These are phyloP conservation scores for Eragrostis tef DNA, from an alignment of 202 grass and related monocot genomes.

Conservation along the genomic window DNA sequence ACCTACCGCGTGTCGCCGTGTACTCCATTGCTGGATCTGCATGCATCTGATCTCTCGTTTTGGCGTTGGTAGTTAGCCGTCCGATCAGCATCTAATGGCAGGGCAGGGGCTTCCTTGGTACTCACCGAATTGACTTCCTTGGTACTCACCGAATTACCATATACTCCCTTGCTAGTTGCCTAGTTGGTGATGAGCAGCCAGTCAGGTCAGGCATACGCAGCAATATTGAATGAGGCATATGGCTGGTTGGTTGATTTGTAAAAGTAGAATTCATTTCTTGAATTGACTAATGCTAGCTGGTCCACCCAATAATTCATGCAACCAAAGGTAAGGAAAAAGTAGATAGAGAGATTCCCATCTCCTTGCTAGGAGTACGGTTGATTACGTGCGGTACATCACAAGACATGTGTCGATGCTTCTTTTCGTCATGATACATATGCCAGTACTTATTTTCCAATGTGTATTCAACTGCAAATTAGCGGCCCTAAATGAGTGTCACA, in stretches of 20 bases:
- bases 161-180: too few species aligned
- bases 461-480: too few species aligned
- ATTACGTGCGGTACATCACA: neutral
- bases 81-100: neutral
- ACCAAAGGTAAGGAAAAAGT: too few species aligned
- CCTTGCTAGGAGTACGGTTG: too few species aligned
- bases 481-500: too few species aligned
- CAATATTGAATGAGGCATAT: conserved; percentile 5
- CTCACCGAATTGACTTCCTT: too few species aligned
- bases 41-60: neutral
- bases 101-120: too few species aligned
- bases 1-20: neutral
- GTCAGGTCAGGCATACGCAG: neutral
- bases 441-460: too few species aligned
- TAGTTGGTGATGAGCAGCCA: neutral
- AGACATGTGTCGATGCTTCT: too few species aligned
- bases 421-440: too few species aligned
- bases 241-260: neutral
- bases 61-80: neutral
- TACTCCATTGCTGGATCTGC: neutral
- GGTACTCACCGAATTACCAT: too few species aligned
- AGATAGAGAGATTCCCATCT: too few species aligned
- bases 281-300: neutral
- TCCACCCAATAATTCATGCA: neutral
- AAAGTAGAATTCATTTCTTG: neutral